Evolutionary conservation across 495 filamentous ascomycete species (phyloP).

Genomic region (Hypoxylon trugodes): DNA sequence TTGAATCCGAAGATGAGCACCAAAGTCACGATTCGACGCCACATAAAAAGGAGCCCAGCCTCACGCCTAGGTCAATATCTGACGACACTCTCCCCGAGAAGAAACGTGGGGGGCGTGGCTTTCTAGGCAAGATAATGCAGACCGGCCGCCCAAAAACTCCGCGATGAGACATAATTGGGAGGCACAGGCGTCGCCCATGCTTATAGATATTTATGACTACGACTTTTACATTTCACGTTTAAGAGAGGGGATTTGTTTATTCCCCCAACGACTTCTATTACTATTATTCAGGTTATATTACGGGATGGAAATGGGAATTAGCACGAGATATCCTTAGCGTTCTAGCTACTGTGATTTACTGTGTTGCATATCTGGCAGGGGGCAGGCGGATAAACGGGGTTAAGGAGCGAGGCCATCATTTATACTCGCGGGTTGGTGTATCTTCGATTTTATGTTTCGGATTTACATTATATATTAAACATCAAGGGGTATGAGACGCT

Average conservation of each 20-base stretch:
- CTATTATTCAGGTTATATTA: constrained; percentile 2
- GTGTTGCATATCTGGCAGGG: constrained; percentile 11
- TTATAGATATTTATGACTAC: background rate
- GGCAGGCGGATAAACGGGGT: constrained; percentile 21
- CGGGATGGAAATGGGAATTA: constrained; percentile 3
- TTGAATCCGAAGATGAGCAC: constrained; percentile 39
- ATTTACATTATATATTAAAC: background rate
- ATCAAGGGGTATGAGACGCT: background rate
- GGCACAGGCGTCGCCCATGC: background rate
- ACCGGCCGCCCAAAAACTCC: constrained; percentile 30
- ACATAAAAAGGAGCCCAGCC: constrained; percentile 2
- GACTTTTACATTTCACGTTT: background rate
- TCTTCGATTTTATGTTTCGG: background rate
- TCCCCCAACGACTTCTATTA: background rate
- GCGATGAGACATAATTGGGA: constrained; percentile 6
- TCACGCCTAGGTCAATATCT: background rate
- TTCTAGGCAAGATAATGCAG: constrained; percentile 34
- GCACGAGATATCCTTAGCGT: constrained; percentile 3
- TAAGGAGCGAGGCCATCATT: constrained; percentile 13
- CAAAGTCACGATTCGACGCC: constrained; percentile 16
- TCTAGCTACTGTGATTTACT: constrained; percentile 10
- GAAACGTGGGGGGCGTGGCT: constrained; percentile 14
- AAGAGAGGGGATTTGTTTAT: background rate
- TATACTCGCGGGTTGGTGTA: background rate
- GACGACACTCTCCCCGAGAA: constrained; percentile 22